A percentile compares a stretch with the other conserved stretches of the same genome.
Conservation (phyloP, 1,139 yeast species). For the Citeromyces hawaiiensis region DNA sequence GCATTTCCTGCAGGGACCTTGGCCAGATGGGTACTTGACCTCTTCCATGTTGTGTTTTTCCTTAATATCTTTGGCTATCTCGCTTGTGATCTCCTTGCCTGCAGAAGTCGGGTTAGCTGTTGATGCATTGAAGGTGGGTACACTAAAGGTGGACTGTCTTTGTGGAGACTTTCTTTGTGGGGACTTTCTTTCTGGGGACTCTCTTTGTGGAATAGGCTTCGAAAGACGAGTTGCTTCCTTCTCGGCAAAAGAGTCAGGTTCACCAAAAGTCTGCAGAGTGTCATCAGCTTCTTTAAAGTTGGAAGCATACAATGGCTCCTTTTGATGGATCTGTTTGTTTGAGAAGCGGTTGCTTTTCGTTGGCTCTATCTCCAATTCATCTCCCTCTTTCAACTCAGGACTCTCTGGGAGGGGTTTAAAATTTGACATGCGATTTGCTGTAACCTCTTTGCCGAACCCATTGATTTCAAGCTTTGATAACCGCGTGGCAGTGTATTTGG, state of each 20-base stretch:
- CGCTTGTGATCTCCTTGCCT: background rate
- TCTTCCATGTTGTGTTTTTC: constrained; percentile 1
- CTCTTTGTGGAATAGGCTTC: background rate
- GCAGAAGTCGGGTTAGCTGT: background rate
- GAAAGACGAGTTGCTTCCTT: background rate
- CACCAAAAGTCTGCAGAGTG: background rate
- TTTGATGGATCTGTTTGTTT: background rate
- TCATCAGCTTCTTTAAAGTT: background rate
- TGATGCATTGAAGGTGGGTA: background rate
- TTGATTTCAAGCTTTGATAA: background rate
- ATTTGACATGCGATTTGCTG: background rate
- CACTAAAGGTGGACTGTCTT: background rate
- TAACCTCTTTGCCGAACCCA: background rate
- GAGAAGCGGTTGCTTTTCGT: background rate
- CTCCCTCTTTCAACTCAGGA: background rate
- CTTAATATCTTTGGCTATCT: background rate
- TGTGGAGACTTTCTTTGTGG: background rate
- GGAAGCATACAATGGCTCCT: background rate
- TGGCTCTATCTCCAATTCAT: background rate
- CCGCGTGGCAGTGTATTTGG: background rate
- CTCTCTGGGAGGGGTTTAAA: background rate
- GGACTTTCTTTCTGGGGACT: background rate
- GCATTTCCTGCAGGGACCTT: constrained; percentile 70
- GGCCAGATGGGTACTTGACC: constrained; percentile 36
- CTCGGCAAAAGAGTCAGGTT: background rate